Conservation (phyloP, 2,329 filamentous ascomycete species). For the Arthrobotrys megalospora region DNA sequence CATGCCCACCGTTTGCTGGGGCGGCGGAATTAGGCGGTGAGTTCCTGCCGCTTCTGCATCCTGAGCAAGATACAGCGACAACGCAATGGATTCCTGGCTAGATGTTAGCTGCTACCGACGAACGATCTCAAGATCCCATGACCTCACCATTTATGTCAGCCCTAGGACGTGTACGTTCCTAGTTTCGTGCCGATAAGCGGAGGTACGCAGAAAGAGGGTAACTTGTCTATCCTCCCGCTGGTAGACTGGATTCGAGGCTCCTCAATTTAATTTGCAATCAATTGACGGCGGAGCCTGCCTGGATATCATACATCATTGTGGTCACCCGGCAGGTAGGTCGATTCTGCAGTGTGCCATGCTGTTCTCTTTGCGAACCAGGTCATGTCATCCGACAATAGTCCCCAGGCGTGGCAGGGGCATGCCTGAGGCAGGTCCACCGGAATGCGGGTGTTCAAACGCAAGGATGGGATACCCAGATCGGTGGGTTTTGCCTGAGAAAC, state of each 20-base stretch:
- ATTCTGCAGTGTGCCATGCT: background rate
- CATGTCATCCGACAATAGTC: constrained; percentile 13
- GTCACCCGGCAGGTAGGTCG: too few relatives aligned
- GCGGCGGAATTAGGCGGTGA: too few relatives aligned
- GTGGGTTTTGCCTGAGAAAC: constrained; percentile 9
- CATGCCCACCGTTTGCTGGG: too few relatives aligned
- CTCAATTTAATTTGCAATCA: too few relatives aligned
- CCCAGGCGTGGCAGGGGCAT: constrained; percentile 33
- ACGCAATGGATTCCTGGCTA: too few relatives aligned
- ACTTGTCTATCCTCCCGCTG: background rate
- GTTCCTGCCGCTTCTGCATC: too few relatives aligned
- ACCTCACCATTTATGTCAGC: background rate
- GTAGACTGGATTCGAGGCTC: too few relatives aligned
- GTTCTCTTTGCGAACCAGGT: constrained; percentile 6
- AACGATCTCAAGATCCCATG: background rate
- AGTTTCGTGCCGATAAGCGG: background rate
- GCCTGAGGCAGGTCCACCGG: constrained; percentile 33
- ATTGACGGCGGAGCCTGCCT: background rate
- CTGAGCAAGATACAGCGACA: too few relatives aligned
- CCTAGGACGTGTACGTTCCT: background rate
- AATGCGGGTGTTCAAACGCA: constrained; percentile 16
- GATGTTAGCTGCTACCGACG: too few relatives aligned
- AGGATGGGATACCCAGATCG: constrained; percentile 15
- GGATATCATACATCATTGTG: too few relatives aligned
- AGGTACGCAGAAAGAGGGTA: constrained; percentile 28